Evolutionary conservation across 2,329 filamentous ascomycete genomes (phyloP), one percentile per base, ranked within the genome.

Genomic region (Pseudocercospora musae): DNA sequence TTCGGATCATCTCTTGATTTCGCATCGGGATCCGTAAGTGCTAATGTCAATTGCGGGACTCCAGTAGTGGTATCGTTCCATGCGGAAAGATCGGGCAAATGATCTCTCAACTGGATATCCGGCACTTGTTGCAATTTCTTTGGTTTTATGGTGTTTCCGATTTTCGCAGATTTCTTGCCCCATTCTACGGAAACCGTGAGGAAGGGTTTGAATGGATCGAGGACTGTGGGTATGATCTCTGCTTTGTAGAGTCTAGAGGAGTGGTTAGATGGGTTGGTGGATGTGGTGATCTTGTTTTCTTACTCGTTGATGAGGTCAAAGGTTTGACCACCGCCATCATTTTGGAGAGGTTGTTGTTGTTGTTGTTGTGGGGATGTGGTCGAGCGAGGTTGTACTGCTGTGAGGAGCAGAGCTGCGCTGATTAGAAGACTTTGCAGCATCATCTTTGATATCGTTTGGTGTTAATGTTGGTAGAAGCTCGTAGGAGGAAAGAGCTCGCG

Each of bases 11-110:
- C 73, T 48, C 80, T 79, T 8, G 79, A 82, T 2, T 81, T 83
- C n/a, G 84, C 84, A 71, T 87, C 84, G 0, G 84, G 84, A 68
- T 87, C 84, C 1, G 84, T 85, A 3, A 86, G 74, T 20, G 79
- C 78, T 56, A 86, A 64, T 3, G 80, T 80, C 62, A 84, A 81
- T 42, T 77, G 78, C 49, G 70, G 64, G 20, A 64, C 40, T 20
- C 64, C 46, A 15, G 55, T 46, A 11, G 42, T 13, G 10, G 21
- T 54, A 23, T 44, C 33, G 8, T 21, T 53, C 10, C 49, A 49
- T 1, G 20, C 21, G 5, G 46, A 50, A 11, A 61, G n/a, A 31
- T 60, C 57, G 1, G 68, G 65, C 7, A 66, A 42, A 4, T 59
- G 53, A 42, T 66, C 66, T 42, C 68, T 31, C 33, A 73, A 56